Base-by-base conservation (phyloP, 2,329 filamentous ascomycete genomes). In the Fusarium sp. region DNA sequence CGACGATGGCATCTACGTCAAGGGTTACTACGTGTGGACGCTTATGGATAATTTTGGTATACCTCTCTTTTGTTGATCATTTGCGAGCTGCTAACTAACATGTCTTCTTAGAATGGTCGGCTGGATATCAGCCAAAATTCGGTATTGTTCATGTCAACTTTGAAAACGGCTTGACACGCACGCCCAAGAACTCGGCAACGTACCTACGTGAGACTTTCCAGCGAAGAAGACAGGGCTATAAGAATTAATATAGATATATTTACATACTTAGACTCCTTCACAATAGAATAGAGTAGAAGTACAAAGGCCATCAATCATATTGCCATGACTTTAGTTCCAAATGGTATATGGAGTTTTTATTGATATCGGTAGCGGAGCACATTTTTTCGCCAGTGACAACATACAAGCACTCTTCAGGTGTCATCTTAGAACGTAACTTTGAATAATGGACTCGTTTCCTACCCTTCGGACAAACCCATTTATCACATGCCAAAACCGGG, bases 101-200 rank as follows among this genome's bases (percentile, higher is more conserved):
- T 35, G 7, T 10, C 4, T 35, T 45, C n/a, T 10, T 17, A 59
- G 56, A 59, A 63, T 79, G 82, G 82, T 82, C 81, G 13, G 80
- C 79, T 39, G 82, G 82, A 7, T 84, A 79, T 49, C 80, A 79
- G 2, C 80, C 81, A 25, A 75, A 81, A 4, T 83, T 83, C 55
- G 81, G 82, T 8, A 79, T 82, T 12, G 81, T 80, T 1, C 82
- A 78, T 65, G 79, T 81, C 4, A 78, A 83, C 61, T 83, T 80
- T 50, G 74, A 79, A 11, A 83, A 47, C 25, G 42, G 80, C 4
- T 49, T 81, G 29, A 77, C 81, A 59, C 77, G 81, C 25, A 83
- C 80, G 38, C 81, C 82, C 0, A 84, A 84, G 69, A 76, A 77
- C 46, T 82, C 80, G 2, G 80, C 81, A 44, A 36, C 29, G 10